Evolutionary conservation across 2,329 filamentous ascomycete species (phyloP).

Genomic region (Cercospora nicotianae): DNA sequence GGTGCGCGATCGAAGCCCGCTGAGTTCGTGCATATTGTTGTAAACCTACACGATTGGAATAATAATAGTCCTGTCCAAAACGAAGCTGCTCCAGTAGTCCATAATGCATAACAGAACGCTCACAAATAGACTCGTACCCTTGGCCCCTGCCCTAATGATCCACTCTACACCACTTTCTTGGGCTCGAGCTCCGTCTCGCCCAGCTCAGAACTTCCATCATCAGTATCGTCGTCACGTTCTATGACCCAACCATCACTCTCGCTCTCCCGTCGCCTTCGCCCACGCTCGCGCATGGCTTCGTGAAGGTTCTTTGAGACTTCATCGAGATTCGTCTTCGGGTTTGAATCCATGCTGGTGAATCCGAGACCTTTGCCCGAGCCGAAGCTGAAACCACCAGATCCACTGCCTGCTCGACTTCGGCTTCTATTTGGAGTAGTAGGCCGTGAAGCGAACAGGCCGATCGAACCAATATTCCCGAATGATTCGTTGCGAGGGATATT

Average conservation of each 20-base stretch:
- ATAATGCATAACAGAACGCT: constrained; percentile 6
- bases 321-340: constrained; percentile 64
- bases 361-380: constrained; percentile 14
- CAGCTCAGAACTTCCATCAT: constrained; percentile 19
- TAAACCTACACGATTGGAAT: neutral
- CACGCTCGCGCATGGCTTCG: constrained; percentile 79
- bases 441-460: constrained; percentile 86
- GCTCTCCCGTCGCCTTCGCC: constrained; percentile 57
- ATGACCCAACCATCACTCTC: constrained; percentile 31
- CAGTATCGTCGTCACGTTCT: constrained; percentile 27
- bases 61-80: neutral
- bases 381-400: constrained; percentile 27
- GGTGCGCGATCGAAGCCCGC: neutral
- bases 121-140: neutral
- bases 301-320: constrained; percentile 82
- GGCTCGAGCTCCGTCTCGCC: constrained; percentile 21
- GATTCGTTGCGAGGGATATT: constrained; percentile 84
- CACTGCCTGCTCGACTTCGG: constrained; percentile 61
- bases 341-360: constrained; percentile 53
- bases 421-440: constrained; percentile 77
- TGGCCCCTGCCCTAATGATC: neutral
- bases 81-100: neutral
- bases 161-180: constrained; percentile 29
- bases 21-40: neutral
- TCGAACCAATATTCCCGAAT: constrained; percentile 82